phyloP scores from a whole-genome alignment of 192 early-diverging fungal species.

The Podila clonocystis region DNA sequence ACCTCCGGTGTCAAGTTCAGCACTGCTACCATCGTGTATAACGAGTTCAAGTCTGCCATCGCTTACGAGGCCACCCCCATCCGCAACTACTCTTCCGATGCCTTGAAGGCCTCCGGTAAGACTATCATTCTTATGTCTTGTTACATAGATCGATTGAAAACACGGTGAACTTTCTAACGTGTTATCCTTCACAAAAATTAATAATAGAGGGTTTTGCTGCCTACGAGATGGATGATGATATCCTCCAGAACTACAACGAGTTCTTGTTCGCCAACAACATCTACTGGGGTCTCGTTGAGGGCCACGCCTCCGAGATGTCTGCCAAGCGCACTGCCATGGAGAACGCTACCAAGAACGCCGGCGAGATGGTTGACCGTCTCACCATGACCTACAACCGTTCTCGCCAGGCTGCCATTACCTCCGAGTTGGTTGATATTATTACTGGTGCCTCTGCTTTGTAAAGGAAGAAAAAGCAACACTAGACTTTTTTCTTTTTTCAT shows the following conservation, averaged over 20 bases:
- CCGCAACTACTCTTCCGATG: constrained; percentile 68
- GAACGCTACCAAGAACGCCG: constrained; percentile 99
- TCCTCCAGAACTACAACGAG: constrained; percentile 90
- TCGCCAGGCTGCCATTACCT: constrained; percentile 96
- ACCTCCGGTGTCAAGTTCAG: constrained; percentile 70
- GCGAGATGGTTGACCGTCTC: constrained; percentile 96
- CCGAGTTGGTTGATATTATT: constrained; percentile 95
- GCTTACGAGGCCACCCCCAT: constrained; percentile 86
- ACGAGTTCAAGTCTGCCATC: constrained; percentile 94
- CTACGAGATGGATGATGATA: constrained; percentile 92
- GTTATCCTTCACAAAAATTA: background rate
- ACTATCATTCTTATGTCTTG: background rate
- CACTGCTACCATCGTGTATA: constrained; percentile 88
- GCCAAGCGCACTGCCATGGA: constrained; percentile 99
- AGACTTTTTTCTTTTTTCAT: too few relatives aligned
- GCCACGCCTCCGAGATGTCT: constrained; percentile 95
- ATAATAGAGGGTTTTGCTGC: constrained; percentile 76
- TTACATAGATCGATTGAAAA: constrained; percentile 1
- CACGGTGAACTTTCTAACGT: background rate
- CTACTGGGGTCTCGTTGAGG: constrained; percentile 97
- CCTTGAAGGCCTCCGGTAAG: constrained; percentile 79
- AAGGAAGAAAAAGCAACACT: constrained; percentile 12
- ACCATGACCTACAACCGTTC: constrained; percentile 96
- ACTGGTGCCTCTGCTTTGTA: constrained; percentile 91
- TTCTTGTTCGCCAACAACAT: constrained; percentile 96